Base-by-base conservation (phyloP, 2,329 filamentous ascomycete genomes). In the Grosmannia penicillata region DNA sequence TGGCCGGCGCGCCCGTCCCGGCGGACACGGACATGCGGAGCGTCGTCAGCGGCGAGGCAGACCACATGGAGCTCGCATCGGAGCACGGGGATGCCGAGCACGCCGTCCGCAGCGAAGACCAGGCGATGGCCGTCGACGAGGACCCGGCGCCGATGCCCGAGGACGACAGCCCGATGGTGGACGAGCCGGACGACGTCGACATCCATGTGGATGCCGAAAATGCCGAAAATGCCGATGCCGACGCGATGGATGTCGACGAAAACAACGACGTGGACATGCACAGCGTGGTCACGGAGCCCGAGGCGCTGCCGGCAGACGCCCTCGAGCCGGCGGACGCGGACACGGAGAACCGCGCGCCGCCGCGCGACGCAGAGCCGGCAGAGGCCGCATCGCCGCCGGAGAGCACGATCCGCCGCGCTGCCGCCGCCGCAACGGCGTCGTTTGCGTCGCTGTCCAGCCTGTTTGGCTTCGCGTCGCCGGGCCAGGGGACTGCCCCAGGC, bases 211-310 rank as follows among this genome's bases (percentile, higher is more conserved):
- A 24, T 36, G 32, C 33, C 34, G 14, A 28, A 32, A 7, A 23
- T 21, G 8, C 21, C 5, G 23, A 14, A 4, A 14, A 28, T 19
- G 17, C 17, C 10, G 40, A 40, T 3, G 38, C 6, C 29, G 45
- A 43, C 7, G 41, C 28, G 2, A 47, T 46, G 42, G 42, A 45
- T 4, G 41, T 45, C 8, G 42, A 46, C 13, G 41, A 19, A 4
- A 40, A 31, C n/a, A n/a, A n/a, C 2, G 43, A 47, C 23, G 22
- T 46, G 4, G 44, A 46, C 11, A 47, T 45, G 43, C 36, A 37
- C 14, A 47, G 43, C 22, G 15, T 37, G 2, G 26, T 18, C 5
- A 43, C 45, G 25, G 41, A 39, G 15, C 25, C n/a, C n/a, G n/a
- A n/a, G n/a, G n/a, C n/a, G n/a, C n/a, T n/a, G n/a, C n/a, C n/a